These are phyloP conservation scores for Colletotrichum phormii DNA, from an alignment of 2,329 filamentous ascomycete genomes.

Conservation along the genomic window DNA sequence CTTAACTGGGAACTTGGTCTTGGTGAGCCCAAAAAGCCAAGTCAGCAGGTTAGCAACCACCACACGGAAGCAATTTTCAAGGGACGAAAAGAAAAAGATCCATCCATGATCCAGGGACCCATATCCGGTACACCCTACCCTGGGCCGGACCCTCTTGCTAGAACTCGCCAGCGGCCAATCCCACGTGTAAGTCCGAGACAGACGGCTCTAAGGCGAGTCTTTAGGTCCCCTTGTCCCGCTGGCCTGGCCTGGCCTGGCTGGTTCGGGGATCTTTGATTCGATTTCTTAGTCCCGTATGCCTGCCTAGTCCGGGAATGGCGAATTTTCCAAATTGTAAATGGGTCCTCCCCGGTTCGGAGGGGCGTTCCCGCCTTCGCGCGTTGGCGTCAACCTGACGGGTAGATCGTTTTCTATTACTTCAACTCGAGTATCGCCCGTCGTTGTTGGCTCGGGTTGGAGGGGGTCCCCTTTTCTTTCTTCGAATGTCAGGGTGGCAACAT, in stretches of 20 bases:
- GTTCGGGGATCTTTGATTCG: not conserved
- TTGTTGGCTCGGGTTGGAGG: not conserved
- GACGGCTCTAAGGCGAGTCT: too few relatives aligned
- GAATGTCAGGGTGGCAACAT: not conserved
- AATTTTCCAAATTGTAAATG: conserved; percentile 3
- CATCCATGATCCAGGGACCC: not conserved
- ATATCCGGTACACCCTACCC: not conserved
- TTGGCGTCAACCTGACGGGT: conserved; percentile 1
- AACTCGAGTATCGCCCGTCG: not conserved
- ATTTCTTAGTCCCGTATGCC: not conserved
- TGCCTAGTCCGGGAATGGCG: not conserved
- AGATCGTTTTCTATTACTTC: conserved; percentile 9
- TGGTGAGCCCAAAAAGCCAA: not conserved
- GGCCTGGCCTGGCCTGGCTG: not conserved
- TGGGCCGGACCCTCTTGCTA: not conserved
- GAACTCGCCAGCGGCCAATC: conserved; percentile 2
- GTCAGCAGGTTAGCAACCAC: not conserved
- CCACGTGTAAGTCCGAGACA: conserved; percentile 24
- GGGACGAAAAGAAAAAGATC: not conserved
- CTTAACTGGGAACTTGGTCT: not conserved
- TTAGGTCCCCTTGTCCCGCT: not conserved
- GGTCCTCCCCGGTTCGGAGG: not conserved
- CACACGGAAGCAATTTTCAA: not conserved
- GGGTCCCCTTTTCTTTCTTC: not conserved
- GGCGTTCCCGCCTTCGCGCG: conserved; percentile 15